These are phyloP conservation scores for Fistulinella cinereoalba DNA, from an alignment of 1,284 basidiomycete species.

Conservation along the genomic window DNA sequence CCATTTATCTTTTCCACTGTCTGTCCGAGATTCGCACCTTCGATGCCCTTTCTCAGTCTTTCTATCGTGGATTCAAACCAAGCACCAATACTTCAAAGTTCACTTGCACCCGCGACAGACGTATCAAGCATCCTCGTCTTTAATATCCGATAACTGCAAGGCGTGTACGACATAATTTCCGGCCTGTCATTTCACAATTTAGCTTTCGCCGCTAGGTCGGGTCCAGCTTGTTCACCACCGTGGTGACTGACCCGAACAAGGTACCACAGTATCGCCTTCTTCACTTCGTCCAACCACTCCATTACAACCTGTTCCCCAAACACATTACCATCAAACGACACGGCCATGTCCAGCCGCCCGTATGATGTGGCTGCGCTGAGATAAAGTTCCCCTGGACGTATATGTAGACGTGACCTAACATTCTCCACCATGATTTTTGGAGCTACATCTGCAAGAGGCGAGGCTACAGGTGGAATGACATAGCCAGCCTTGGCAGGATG, in stretches of 20 bases:
- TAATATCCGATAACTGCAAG: too few species aligned
- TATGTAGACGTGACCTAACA: conserved; percentile 33
- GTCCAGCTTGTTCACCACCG: neutral
- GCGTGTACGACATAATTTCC: neutral
- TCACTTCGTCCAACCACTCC: conserved; percentile 46
- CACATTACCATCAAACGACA: conserved; percentile 44
- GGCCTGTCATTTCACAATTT: neutral
- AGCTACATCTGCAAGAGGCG: neutral
- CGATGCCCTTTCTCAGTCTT: too few species aligned
- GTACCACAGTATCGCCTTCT: conserved; percentile 38
- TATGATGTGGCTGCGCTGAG: conserved; percentile 35
- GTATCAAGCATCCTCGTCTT: neutral
- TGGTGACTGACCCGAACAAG: conserved; percentile 22
- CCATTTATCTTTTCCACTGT: too few species aligned
- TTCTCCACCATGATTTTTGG: conserved; percentile 11
- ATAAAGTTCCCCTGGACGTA: conserved; percentile 48
- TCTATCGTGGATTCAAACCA: too few species aligned
- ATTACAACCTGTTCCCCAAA: conserved; percentile 36
- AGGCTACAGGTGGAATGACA: neutral
- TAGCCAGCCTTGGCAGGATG: neutral
- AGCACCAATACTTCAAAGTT: conserved; percentile 5
- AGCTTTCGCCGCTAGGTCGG: neutral
- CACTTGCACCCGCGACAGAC: neutral
- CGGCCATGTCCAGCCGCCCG: conserved; percentile 28
- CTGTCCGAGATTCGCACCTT: too few species aligned